Base-by-base conservation (phyloP, 768 basidiomycete genomes). In the Inosperma sp. region DNA sequence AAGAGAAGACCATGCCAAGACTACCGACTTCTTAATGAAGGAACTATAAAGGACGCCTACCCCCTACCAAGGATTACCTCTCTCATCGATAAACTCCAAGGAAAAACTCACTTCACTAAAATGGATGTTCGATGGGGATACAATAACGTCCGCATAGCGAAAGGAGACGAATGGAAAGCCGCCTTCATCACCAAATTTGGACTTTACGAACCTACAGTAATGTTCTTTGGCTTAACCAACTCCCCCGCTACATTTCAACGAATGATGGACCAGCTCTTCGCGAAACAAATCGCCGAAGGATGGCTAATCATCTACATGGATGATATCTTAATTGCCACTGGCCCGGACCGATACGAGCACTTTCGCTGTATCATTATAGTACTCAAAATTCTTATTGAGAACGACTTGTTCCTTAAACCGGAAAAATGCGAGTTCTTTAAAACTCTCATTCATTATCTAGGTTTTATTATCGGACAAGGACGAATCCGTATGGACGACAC, bases 151-250 rank as follows among this genome's bases (percentile, higher is more conserved):
- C 57, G 69, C 1, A 68, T 77, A 33, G 65, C 63, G 10, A 60
- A 68, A 35, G 73, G 72, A 3, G 66, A 76, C 48, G 62, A 73
- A 56, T 69, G 67, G 65, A 76, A 77, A 54, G 74, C 71, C 0
- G 70, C 73, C 0, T 78, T 79, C 59, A 48, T 37, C 2, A 72
- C 67, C 0, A 62, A 67, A 7, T 57, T 56, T 19, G 72, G 75
- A 3, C 56, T 69, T 0, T 77, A 67, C 45, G 49, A 43, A 51
- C 42, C 51, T 0, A 40, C 36, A 12, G 30, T 52, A 3, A 35
- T 42, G 29, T 35, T 53, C 19, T 47, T 57, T 22, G 48, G 54
- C 41, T 30, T 59, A 5, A 44, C 40, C 23, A 56, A 59, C 7
- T 48, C 45, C 0, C 56, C 54, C 7, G 56, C 59, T 3, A 57